Evolutionary conservation across 345 rosid species (phyloP), one percentile per base, ranked within the genome.

Genomic region (Syzygium jambos): DNA sequence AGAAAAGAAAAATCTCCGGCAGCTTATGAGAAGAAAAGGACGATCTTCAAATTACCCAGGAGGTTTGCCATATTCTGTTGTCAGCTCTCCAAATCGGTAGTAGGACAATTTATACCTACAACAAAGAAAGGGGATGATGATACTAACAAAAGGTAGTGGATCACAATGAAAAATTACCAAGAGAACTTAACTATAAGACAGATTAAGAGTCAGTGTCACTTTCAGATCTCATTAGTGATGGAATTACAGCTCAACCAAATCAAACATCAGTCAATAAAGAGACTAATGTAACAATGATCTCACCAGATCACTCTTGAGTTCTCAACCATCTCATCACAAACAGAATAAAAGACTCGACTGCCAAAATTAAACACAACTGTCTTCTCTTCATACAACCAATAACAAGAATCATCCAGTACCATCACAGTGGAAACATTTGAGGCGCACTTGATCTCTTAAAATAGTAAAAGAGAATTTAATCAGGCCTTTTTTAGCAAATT

Each of bases 21-120:
- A 84, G 55, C 85, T 30, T 25, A 27, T 43, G 85, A 49, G 56
- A 30, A 55, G 51, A 12, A 59, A 23, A 41, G 13, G 53, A 59
- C 54, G 41, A 85, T 52, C 82, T 56, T 34, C 57, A 84, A 92
- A 97, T 88, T 93, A 98, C 99, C 99, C 99, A 3, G 98, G 88
- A 88, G 99, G 99, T 88, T 90, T 95, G 89, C 98, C 98, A 46
- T 95, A 95, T 90, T 98, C 99, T 59, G 99, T 98, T 73, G 93
- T 86, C 92, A 98, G 90, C 94, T 98, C 99, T 49, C 99, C 99
- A 77, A 98, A 98, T 57, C 99, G 97, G 92, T 98, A 98, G 91
- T 98, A 98, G 52, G 93, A 96, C 85, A 98, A 91, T 92, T 98
- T 98, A 92, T 98, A 98, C 99, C 99, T 98, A 55, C 5, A 73